Conservation (phyloP, 306 rosid species). For the Ammopiptanthus mongolicus region DNA sequence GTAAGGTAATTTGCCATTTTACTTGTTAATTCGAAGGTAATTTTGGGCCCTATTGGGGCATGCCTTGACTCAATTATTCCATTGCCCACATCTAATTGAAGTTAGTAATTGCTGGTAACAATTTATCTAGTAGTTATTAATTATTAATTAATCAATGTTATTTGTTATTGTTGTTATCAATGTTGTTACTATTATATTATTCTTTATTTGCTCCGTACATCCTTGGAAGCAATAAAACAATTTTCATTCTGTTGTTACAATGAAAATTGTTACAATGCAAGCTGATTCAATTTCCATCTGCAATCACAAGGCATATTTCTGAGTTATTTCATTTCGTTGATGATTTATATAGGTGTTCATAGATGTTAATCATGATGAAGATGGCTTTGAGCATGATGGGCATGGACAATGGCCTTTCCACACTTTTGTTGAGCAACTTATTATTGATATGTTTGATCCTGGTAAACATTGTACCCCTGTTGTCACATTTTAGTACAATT, state of each 20-base stretch:
- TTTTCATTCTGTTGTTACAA: background rate
- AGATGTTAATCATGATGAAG: slow-evolving; percentile 58
- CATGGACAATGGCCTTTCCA: slow-evolving; percentile 91
- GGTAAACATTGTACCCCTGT: slow-evolving; percentile 38
- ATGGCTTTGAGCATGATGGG: slow-evolving; percentile 60
- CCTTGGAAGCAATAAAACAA: background rate
- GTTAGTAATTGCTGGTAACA: slow-evolving; percentile 4
- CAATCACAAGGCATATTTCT: slow-evolving; percentile 8
- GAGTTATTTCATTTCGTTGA: slow-evolving; percentile 20
- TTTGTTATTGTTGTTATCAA: background rate
- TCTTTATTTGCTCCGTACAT: background rate
- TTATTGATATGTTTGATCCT: slow-evolving; percentile 92
- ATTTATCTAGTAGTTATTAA: background rate
- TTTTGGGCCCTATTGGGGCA: background rate
- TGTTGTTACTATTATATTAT: background rate
- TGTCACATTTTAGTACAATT: background rate
- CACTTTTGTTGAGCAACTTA: slow-evolving; percentile 79
- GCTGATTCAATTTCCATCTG: slow-evolving; percentile 9
- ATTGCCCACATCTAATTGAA: background rate
- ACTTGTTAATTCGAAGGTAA: background rate
- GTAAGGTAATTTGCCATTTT: slow-evolving; percentile 49
- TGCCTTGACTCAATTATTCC: background rate
- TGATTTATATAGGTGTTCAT: slow-evolving; percentile 35
- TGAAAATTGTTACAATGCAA: background rate
- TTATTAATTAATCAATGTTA: background rate